phyloP scores from a whole-genome alignment of 192 early-diverging fungal genomes.

The Coemansia sp. region DNA sequence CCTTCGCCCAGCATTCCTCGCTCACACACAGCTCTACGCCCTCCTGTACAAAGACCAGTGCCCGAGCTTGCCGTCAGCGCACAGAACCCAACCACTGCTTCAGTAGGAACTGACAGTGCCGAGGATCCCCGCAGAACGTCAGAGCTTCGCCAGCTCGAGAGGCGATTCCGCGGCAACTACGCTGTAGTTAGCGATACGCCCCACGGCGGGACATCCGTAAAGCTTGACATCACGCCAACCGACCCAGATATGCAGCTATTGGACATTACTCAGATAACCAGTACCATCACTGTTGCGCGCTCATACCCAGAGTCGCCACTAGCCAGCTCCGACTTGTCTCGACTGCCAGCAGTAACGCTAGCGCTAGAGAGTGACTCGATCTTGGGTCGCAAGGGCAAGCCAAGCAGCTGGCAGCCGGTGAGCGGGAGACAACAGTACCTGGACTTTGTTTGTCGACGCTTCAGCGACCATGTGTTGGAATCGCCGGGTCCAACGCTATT shows the following conservation, averaged over 20 bases:
- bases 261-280: constrained; percentile 34
- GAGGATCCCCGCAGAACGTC: constrained; percentile 15
- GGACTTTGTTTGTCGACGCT: constrained; percentile 20
- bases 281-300: constrained; percentile 13
- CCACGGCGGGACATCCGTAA: constrained; percentile 9
- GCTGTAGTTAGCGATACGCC: constrained; percentile 9
- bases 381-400: constrained; percentile 33
- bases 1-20: background rate
- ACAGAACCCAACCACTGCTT: background rate
- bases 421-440: constrained; percentile 17
- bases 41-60: constrained; percentile 27
- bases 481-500: constrained; percentile 27
- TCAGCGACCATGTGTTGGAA: constrained; percentile 30
- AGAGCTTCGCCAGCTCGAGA: constrained; percentile 49
- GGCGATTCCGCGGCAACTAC: constrained; percentile 46
- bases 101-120: background rate
- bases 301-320: constrained; percentile 16
- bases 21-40: constrained; percentile 10
- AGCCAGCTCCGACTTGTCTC: background rate
- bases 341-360: constrained; percentile 15
- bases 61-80: background rate
- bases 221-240: constrained; percentile 31
- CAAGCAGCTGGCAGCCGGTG: constrained; percentile 29
- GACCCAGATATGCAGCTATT: constrained; percentile 36
- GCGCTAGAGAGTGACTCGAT: constrained; percentile 26